Evolutionary conservation across 2,329 filamentous ascomycete genomes (phyloP), one percentile per base, ranked within the genome.

Genomic region (Aschersonia sp.): DNA sequence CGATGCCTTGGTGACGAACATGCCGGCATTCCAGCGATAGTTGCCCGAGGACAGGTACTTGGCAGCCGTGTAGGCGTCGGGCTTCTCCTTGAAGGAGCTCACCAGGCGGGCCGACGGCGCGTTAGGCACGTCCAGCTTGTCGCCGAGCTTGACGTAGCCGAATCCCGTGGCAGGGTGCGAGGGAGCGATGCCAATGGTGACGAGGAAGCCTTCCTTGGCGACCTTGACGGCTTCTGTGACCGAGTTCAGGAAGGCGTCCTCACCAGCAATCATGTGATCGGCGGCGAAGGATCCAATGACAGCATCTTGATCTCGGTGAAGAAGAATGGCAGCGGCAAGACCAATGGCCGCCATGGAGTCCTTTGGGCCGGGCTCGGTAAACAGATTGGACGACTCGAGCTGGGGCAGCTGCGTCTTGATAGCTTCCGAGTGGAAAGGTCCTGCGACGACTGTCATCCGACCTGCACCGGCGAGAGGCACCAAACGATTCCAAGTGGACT

Each of bases 341-440:
- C 56, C 56, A 35, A 57, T 57, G 44, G 56, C 56, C 37, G 56
- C 56, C 56, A 57, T 56, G 42, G 56, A 57, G 47, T 57, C 56
- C 44, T 57, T 57, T 46, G 56, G 56, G 7, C 56, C 56, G 32
- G 56, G 56, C 49, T 57, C 56, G 30, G 55, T 57, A 49, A 57
- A 57, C 30, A 57, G 49, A 45, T 57, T 57, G 22, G 39, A 45
- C 35, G 30, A 42, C 43, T 53, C 50, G 22, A 57, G 49, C 44
- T 57, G 53, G 35, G 56, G 56, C 32, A 57, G 47, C 43, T 57
- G 56, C 32, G 42, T 52, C 44, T 54, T 47, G 22, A 57, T 57
- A 31, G 55, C 48, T n/a, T 56, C 55, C 7, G 56, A 53, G 47
- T 57, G 56, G 37, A 51, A 50, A 41, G 56, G 55, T 6, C 56